These are phyloP conservation scores for Talaromyces proteolyticus DNA, from an alignment of 495 filamentous ascomycete genomes.

Conservation along the genomic window DNA sequence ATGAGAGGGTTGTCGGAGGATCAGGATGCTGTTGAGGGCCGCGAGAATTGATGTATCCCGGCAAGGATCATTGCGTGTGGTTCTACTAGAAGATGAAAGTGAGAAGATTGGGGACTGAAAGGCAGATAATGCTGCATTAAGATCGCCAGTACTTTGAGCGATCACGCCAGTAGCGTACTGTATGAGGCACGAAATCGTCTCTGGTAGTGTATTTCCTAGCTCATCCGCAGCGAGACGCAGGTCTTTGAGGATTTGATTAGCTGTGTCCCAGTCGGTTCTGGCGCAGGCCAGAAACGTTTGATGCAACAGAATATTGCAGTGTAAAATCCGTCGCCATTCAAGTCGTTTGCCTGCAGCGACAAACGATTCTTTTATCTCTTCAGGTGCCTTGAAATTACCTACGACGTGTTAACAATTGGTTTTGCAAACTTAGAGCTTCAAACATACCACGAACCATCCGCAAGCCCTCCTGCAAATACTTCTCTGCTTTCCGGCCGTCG, in stretches of 20 bases:
- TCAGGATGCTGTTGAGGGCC: slow-evolving; percentile 74
- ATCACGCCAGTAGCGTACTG: slow-evolving; percentile 73
- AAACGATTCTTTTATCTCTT: slow-evolving; percentile 42
- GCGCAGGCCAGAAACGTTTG: slow-evolving; percentile 53
- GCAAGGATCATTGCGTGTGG: slow-evolving; percentile 46
- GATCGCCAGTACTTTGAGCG: slow-evolving; percentile 70
- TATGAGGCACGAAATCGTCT: slow-evolving; percentile 37
- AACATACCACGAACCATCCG: slow-evolving; percentile 49
- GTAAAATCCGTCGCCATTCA: slow-evolving; percentile 47
- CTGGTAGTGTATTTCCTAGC: slow-evolving; percentile 30
- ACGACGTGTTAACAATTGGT: slow-evolving; percentile 1
- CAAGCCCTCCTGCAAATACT: slow-evolving; percentile 61
- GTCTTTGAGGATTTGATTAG: slow-evolving; percentile 35
- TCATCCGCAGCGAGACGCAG: slow-evolving; percentile 29
- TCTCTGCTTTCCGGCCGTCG: slow-evolving; percentile 61
- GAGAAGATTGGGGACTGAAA: slow-evolving; percentile 58
- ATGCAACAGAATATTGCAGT: slow-evolving; percentile 53
- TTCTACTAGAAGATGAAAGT: slow-evolving; percentile 37
- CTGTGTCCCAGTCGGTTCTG: slow-evolving; percentile 58
- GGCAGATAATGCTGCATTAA: slow-evolving; percentile 56
- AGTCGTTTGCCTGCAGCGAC: slow-evolving; percentile 34
- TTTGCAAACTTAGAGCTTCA: background rate
- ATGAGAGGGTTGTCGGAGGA: slow-evolving; percentile 61
- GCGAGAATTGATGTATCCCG: slow-evolving; percentile 73
- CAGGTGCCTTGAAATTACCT: slow-evolving; percentile 35